A percentile compares a stretch with the other conserved stretches of the same genome.
phyloP scores from a whole-genome alignment of 805 yeast genomes.

The Suhomyces prunicola region DNA sequence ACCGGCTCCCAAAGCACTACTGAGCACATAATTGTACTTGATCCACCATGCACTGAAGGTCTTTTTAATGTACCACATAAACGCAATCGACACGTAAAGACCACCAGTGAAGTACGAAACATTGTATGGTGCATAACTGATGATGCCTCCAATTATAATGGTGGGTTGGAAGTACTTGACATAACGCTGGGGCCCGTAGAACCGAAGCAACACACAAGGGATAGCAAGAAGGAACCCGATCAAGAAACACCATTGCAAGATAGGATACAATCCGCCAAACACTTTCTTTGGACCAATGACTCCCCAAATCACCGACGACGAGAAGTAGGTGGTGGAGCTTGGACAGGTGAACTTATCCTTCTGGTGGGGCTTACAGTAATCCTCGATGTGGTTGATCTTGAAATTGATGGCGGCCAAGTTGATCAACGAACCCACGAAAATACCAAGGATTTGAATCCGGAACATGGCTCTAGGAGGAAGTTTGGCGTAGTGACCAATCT shows the following conservation, averaged over 20 bases:
- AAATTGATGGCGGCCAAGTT: conserved; percentile 20
- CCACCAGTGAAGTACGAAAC: conserved; percentile 27
- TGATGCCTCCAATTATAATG: conserved; percentile 29
- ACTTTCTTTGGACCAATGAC: conserved; percentile 38
- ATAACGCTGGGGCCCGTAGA: conserved; percentile 15
- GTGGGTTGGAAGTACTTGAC: conserved; percentile 32
- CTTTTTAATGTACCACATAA: conserved; percentile 27
- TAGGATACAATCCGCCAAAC: conserved; percentile 30
- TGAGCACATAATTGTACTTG: conserved; percentile 32
- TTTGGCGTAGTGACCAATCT: conserved; percentile 27
- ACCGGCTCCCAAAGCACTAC: conserved; percentile 30
- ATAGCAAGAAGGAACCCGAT: conserved; percentile 30
- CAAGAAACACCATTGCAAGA: conserved; percentile 33
- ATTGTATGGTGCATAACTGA: conserved; percentile 31
- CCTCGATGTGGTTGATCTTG: conserved; percentile 15
- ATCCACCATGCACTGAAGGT: conserved; percentile 31
- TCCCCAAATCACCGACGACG: conserved; percentile 65
- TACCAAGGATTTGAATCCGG: conserved; percentile 22
- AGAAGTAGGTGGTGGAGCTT: conserved; percentile 35
- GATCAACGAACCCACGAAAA: conserved; percentile 17
- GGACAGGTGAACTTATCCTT: conserved; percentile 30
- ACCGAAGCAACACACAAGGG: conserved; percentile 14
- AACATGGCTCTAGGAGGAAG: conserved; percentile 24
- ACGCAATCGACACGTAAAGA: conserved; percentile 20
- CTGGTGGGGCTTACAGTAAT: conserved; percentile 17